Base-by-base conservation (phyloP, 345 rosid species). In the Psidium guajava region DNA sequence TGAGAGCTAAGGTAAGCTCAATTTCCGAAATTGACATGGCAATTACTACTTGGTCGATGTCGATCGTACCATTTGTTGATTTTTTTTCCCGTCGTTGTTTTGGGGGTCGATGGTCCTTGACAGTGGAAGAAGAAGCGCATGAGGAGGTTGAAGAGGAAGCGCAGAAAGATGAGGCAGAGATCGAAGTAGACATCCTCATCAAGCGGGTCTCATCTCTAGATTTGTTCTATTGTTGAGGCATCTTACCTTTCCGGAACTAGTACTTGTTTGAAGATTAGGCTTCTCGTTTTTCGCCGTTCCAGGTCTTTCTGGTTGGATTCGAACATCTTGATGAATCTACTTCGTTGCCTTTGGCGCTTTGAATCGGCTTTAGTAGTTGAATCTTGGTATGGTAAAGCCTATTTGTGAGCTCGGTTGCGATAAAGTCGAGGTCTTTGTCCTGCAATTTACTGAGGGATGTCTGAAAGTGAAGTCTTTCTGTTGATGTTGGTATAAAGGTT, bases 41-140 rank as follows among this genome's bases (percentile, higher is more conserved):
- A 50, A 12, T 16, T 52, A 1, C 16, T 36, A 64, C 2, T 50
- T 16, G 11, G 13, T 8, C 13, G 61, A 28, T 73, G 44, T 6
- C 82, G 11, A 24, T 81, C 47, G 69, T 4, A 22, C 44, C 24
- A 14, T 42, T 20, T 28, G 27, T 59, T 84, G 42, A 7, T 80
- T 42, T 18, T 56, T 55, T 25, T 21, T 44, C 15, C 5, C 13
- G 3, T 5, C 18, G 42, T 49, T 11, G 83, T 54, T 18, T 18
- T 44, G 69, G 88, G 82, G 32, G 84, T 36, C 86, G 8, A 73
- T 22, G 56, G 58, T 36, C 51, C 36, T 83, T 50, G 83, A 44
- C 90, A 96, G 99, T 96, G 99, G 98, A 96, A 96, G 98, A 96
- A 96, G 98, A 96, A 95, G 99, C 98, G 99, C 81, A 96, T 96